These are phyloP conservation scores for Scheffersomyces lignosus DNA, from an alignment of 805 yeast genomes.

Conservation along the genomic window DNA sequence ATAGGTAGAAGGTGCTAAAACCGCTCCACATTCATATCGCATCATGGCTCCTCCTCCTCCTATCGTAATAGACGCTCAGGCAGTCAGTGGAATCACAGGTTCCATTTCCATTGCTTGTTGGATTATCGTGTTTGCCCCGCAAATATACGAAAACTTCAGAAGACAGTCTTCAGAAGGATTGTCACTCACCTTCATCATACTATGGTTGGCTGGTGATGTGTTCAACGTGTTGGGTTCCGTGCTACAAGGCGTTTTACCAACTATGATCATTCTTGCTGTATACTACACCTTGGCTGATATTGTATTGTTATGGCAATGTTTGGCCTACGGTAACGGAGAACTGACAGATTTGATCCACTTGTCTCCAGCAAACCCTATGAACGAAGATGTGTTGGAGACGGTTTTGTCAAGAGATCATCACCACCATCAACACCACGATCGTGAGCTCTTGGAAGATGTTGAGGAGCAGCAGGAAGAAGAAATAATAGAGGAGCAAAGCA, in stretches of 20 bases:
- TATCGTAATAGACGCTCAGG: slow-evolving; percentile 62
- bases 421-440: slow-evolving; percentile 9
- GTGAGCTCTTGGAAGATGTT: no score
- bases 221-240: slow-evolving; percentile 92
- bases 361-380: slow-evolving; percentile 85
- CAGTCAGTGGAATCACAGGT: slow-evolving; percentile 76
- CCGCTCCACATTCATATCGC: no score
- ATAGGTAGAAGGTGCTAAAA: no score
- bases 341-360: slow-evolving; percentile 73
- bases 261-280: slow-evolving; percentile 89
- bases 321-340: slow-evolving; percentile 68
- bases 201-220: slow-evolving; percentile 93
- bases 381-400: slow-evolving; percentile 65
- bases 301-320: slow-evolving; percentile 78
- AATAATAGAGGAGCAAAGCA: slow-evolving; percentile 18
- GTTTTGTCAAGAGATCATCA: slow-evolving; percentile 47
- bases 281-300: slow-evolving; percentile 92
- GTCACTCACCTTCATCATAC: slow-evolving; percentile 77
- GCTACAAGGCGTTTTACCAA: slow-evolving; percentile 86
- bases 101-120: slow-evolving; percentile 95
- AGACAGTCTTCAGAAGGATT: slow-evolving; percentile 89
- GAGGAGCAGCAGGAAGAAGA: slow-evolving; percentile 27
- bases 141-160: slow-evolving; percentile 85
- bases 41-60: slow-evolving; percentile 64
- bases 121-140: slow-evolving; percentile 97